Conservation (phyloP, 148 eudicot species). For the Bassia scoparia region DNA sequence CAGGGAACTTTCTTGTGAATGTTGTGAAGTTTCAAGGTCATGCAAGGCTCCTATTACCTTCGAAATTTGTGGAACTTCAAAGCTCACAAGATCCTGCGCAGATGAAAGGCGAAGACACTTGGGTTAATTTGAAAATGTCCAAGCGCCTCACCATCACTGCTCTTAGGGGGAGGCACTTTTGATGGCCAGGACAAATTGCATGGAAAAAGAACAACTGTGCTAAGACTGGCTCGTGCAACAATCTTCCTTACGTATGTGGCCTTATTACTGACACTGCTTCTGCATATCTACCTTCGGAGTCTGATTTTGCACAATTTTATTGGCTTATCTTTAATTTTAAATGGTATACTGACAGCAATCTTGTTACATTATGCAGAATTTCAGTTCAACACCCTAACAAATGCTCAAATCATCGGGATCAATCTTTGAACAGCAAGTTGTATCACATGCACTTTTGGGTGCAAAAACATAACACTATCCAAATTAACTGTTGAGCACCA, state of each 20-base stretch:
- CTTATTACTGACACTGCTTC: background rate
- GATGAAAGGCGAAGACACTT: slow-evolving; percentile 33
- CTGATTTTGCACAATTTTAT: too few relatives aligned
- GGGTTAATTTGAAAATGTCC: slow-evolving; percentile 45
- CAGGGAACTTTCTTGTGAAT: slow-evolving; percentile 32
- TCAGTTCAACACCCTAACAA: slow-evolving; percentile 44
- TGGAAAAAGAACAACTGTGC: slow-evolving; percentile 45
- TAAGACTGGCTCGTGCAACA: slow-evolving; percentile 25
- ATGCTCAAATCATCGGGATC: slow-evolving; percentile 33
- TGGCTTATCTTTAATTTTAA: too few relatives aligned
- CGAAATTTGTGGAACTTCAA: slow-evolving; percentile 43
- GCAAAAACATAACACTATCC: slow-evolving; percentile 35
- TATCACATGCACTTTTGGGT: slow-evolving; percentile 40
- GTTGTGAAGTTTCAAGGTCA: slow-evolving; percentile 46
- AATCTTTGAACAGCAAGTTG: slow-evolving; percentile 50
- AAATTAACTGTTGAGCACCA: slow-evolving; percentile 37
- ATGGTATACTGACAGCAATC: too few relatives aligned
- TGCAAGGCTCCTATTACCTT: slow-evolving; percentile 46
- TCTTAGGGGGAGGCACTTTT: slow-evolving; percentile 30
- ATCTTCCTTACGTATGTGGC: slow-evolving; percentile 41
- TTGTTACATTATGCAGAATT: slow-evolving; percentile 28
- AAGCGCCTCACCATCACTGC: slow-evolving; percentile 33
- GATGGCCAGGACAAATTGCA: slow-evolving; percentile 55
- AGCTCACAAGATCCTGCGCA: slow-evolving; percentile 38
- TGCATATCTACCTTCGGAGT: too few relatives aligned